Conservation (phyloP, 1,139 yeast genomes). For the Yamadazyma triangularis region DNA sequence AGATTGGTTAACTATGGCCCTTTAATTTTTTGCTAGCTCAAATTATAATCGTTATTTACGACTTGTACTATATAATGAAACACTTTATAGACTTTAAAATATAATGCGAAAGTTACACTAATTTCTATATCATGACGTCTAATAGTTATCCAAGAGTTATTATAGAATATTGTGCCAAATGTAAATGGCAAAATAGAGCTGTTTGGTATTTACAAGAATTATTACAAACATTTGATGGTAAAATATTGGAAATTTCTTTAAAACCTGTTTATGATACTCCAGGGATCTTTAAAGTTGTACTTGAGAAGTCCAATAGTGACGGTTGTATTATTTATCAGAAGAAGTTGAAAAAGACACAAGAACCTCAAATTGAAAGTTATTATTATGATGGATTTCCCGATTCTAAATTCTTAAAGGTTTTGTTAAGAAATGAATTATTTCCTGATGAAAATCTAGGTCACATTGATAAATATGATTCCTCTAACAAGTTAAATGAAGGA, state of each 20-base stretch:
- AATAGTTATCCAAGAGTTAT: constrained; percentile 19
- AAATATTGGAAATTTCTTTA: constrained; percentile 33
- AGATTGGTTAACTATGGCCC: constrained; percentile 39
- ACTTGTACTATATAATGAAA: too few relatives aligned
- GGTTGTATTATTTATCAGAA: constrained; percentile 31
- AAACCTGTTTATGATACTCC: constrained; percentile 37
- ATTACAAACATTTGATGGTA: constrained; percentile 39
- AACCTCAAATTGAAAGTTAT: constrained; percentile 23
- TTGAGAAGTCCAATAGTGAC: constrained; percentile 8
- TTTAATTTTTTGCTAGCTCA: too few relatives aligned
- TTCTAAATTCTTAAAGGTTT: constrained; percentile 35
- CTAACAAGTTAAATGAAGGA: constrained; percentile 3
- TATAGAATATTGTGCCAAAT: constrained; percentile 39
- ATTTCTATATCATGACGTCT: background rate
- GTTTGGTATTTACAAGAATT: constrained; percentile 45
- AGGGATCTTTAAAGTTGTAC: constrained; percentile 32
- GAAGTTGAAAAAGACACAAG: constrained; percentile 27
- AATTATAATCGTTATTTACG: too few relatives aligned
- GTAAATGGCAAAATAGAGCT: constrained; percentile 48
- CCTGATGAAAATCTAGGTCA: constrained; percentile 33
- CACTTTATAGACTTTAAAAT: too few relatives aligned
- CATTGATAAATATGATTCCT: constrained; percentile 19
- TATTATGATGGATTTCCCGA: constrained; percentile 46
- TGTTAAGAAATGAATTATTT: constrained; percentile 28
- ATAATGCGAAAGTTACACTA: too few relatives aligned